These are phyloP conservation scores for Coniella lustricola DNA, from an alignment of 2,329 filamentous ascomycete genomes.

Conservation along the genomic window DNA sequence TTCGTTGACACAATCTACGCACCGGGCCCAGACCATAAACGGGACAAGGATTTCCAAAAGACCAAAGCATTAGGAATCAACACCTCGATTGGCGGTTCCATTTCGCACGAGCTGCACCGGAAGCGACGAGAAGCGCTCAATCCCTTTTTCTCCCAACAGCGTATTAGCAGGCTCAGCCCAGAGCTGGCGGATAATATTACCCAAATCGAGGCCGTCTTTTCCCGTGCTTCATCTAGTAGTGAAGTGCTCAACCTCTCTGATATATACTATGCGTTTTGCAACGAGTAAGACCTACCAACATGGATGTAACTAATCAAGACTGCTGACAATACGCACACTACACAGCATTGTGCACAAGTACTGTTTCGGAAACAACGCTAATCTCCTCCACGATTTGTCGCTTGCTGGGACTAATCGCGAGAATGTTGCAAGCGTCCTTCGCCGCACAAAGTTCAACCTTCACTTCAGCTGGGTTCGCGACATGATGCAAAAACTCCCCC, in stretches of 20 bases:
- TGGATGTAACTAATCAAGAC: background rate
- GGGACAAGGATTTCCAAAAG: slow-evolving; percentile 10
- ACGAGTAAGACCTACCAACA: slow-evolving; percentile 20
- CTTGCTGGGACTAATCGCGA: slow-evolving; percentile 21
- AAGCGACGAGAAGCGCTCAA: slow-evolving; percentile 23
- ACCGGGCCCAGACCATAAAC: slow-evolving; percentile 10
- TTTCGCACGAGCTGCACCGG: slow-evolving; percentile 20
- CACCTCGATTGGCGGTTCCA: slow-evolving; percentile 13
- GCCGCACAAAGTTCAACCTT: slow-evolving; percentile 25
- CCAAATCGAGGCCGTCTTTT: slow-evolving; percentile 14
- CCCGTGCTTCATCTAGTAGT: background rate
- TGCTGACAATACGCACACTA: background rate
- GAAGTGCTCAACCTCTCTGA: slow-evolving; percentile 23
- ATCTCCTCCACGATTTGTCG: slow-evolving; percentile 20
- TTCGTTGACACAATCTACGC: slow-evolving; percentile 22
- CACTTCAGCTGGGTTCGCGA: slow-evolving; percentile 25
- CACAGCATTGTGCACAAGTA: slow-evolving; percentile 24
- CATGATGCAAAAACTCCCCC: slow-evolving; percentile 20
- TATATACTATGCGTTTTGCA: slow-evolving; percentile 24
- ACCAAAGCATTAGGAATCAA: slow-evolving; percentile 10
- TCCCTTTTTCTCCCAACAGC: slow-evolving; percentile 26
- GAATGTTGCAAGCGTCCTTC: slow-evolving; percentile 23
- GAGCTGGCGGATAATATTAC: slow-evolving; percentile 22
- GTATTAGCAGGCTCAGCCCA: slow-evolving; percentile 22
- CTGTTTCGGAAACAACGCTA: slow-evolving; percentile 23